phyloP scores from a whole-genome alignment of 345 rosid species.

The Eucalyptus tenuipes region DNA sequence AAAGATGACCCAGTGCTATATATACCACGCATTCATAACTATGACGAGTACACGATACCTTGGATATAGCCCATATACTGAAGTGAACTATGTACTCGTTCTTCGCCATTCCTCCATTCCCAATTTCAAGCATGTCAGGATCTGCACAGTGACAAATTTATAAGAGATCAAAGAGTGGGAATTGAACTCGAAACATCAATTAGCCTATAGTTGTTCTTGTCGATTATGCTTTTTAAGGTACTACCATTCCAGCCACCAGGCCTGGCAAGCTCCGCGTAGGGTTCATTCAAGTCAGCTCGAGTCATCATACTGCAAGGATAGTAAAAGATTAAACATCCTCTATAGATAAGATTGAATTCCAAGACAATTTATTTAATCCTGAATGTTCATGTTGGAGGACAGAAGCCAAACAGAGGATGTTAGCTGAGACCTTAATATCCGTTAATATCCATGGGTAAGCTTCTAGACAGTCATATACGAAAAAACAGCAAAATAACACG shows the following conservation, averaged over 20 bases:
- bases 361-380: neutral
- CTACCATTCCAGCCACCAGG: slow-evolving; percentile 97
- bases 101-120: slow-evolving; percentile 91
- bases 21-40: neutral
- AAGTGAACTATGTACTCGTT: slow-evolving; percentile 81
- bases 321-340: neutral
- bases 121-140: slow-evolving; percentile 99
- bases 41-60: slow-evolving; percentile 15
- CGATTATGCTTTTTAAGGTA: neutral
- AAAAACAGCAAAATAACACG: no score
- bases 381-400: neutral
- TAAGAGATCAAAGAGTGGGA: neutral
- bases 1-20: neutral
- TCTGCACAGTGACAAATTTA: slow-evolving; percentile 22
- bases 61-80: slow-evolving; percentile 92
- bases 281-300: slow-evolving; percentile 64
- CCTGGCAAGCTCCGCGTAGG: slow-evolving; percentile 72
- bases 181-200: neutral
- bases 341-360: neutral
- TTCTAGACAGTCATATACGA: neutral
- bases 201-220: neutral
- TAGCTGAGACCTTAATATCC: neutral
- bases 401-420: neutral
- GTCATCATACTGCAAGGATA: slow-evolving; percentile 51
- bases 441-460: neutral